phyloP scores from a whole-genome alignment of 176 grass and related monocot species.

The Hsuehochloa calcarea region DNA sequence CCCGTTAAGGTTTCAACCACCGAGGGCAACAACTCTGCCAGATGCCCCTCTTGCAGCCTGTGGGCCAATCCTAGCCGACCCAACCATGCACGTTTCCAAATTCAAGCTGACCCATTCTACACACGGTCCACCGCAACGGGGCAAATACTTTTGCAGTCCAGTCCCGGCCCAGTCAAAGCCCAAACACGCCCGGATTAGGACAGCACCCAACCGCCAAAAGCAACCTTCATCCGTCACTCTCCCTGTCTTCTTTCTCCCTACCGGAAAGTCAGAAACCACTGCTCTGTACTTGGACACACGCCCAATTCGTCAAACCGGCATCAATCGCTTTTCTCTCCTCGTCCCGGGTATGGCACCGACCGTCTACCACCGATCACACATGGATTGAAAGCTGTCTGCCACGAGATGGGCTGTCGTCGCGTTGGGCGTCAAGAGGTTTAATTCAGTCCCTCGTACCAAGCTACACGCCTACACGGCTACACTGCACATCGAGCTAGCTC shows the following conservation, averaged over 20 bases:
- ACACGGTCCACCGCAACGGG: neutral
- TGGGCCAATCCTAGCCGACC: too few relatives aligned
- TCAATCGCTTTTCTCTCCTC: constrained; percentile 15
- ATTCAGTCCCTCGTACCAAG: neutral
- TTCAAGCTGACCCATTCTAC: neutral
- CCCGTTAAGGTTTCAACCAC: too few relatives aligned
- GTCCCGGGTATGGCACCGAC: neutral
- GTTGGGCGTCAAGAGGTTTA: neutral
- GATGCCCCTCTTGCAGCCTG: too few relatives aligned
- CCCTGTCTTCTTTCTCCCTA: neutral
- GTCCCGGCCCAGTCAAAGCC: neutral
- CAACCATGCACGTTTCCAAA: neutral
- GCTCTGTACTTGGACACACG: neutral
- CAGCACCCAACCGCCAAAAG: neutral
- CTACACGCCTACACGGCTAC: too few relatives aligned
- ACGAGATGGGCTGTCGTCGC: neutral
- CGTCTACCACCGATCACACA: neutral
- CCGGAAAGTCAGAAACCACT: neutral
- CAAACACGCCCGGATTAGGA: neutral
- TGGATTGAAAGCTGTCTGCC: constrained; percentile 19
- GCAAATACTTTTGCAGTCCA: neutral
- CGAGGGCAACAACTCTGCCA: too few relatives aligned
- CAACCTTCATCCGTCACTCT: neutral
- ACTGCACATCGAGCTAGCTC: neutral
- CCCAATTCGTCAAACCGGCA: neutral